These are phyloP conservation scores for Penicillium palitans DNA, from an alignment of 2,329 filamentous ascomycete genomes.

Conservation along the genomic window DNA sequence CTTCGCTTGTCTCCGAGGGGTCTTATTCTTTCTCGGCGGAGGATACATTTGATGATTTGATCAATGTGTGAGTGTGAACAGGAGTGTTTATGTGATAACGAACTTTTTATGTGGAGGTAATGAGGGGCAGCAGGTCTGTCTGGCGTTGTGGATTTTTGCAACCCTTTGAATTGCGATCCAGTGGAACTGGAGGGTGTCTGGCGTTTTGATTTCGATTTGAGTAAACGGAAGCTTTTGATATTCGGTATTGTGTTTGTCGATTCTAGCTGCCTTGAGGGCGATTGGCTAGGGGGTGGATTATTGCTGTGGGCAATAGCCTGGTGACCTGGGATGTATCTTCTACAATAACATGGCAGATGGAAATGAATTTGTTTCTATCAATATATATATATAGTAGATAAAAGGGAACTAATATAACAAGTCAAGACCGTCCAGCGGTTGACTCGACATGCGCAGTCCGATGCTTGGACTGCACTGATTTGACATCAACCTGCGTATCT, in stretches of 20 bases:
- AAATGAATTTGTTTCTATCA: conserved; percentile 2
- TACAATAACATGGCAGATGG: conserved; percentile 8
- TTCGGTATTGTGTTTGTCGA: not conserved
- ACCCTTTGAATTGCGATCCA: conserved; percentile 14
- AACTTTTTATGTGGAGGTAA: conserved; percentile 4
- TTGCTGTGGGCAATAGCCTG: not conserved
- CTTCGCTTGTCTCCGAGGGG: conserved; percentile 30
- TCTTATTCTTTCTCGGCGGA: conserved; percentile 34
- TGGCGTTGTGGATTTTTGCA: conserved; percentile 4
- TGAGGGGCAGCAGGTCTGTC: conserved; percentile 10
- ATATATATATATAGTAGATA: not conserved
- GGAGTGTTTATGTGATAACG: not conserved
- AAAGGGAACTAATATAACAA: not conserved
- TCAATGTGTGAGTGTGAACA: conserved; percentile 29
- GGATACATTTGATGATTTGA: conserved; percentile 36
- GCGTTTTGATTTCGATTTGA: conserved; percentile 11
- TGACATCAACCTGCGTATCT: not conserved
- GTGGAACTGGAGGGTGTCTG: conserved; percentile 19
- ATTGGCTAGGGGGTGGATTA: conserved; percentile 1
- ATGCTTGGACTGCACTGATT: conserved; percentile 9
- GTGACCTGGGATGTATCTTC: not conserved
- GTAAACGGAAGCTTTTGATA: not conserved
- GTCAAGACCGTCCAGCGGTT: conserved; percentile 15
- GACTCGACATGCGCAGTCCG: conserved; percentile 16
- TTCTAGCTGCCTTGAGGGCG: conserved; percentile 2